These are phyloP conservation scores for Trametes meyenii DNA, from an alignment of 768 basidiomycete genomes.

Conservation along the genomic window DNA sequence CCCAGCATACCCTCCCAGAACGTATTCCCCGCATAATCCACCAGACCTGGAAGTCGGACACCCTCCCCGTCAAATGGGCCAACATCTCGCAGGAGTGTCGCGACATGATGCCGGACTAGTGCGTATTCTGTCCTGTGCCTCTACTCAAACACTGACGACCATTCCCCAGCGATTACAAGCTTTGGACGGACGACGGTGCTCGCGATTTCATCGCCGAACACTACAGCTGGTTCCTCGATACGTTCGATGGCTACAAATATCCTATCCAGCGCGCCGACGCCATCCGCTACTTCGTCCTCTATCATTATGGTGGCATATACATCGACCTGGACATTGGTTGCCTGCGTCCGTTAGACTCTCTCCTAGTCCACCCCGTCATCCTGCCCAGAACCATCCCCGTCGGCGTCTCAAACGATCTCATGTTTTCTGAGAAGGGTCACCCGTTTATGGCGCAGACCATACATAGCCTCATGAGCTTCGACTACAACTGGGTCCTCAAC, in stretches of 20 bases:
- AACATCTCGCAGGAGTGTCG: slow-evolving; percentile 81
- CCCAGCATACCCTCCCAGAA: slow-evolving; percentile 50
- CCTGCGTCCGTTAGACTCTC: slow-evolving; percentile 79
- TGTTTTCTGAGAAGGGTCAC: slow-evolving; percentile 83
- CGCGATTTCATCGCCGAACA: slow-evolving; percentile 86
- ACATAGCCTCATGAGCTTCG: slow-evolving; percentile 87
- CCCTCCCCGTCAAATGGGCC: slow-evolving; percentile 81
- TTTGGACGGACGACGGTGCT: slow-evolving; percentile 94
- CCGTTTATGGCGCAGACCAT: slow-evolving; percentile 93
- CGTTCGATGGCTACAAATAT: slow-evolving; percentile 90
- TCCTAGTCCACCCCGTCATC: slow-evolving; percentile 84
- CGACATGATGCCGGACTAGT: slow-evolving; percentile 97
- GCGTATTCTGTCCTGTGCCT: slow-evolving; percentile 39
- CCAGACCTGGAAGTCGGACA: slow-evolving; percentile 97
- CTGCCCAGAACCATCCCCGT: slow-evolving; percentile 96
- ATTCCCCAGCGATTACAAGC: slow-evolving; percentile 80
- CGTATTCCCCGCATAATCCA: slow-evolving; percentile 91
- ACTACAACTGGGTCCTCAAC: slow-evolving; percentile 93
- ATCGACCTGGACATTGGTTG: slow-evolving; percentile 98
- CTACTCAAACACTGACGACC: slow-evolving; percentile 16
- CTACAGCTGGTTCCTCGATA: slow-evolving; percentile 93
- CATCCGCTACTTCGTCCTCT: slow-evolving; percentile 97
- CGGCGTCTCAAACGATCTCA: slow-evolving; percentile 96
- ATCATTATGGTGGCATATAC: slow-evolving; percentile 95
- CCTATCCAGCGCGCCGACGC: slow-evolving; percentile 94